Base-by-base conservation (phyloP, 805 yeast species). In the Starmerella vitae region DNA sequence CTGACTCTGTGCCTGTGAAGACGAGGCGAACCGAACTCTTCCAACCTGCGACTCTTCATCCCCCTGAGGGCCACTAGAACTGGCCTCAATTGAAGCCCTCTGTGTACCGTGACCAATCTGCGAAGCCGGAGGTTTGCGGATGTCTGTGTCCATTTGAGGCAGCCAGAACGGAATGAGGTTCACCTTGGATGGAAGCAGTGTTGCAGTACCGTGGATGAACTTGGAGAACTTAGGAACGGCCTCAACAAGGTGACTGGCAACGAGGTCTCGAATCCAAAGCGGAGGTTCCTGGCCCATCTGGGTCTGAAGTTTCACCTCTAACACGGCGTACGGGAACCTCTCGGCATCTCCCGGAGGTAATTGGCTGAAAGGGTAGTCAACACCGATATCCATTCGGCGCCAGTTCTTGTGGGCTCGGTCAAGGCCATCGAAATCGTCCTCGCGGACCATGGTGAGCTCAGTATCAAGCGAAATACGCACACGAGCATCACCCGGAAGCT, bases 231-330 rank as follows among this genome's bases (percentile, higher is more conserved):
- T 91, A 21, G 98, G 98, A 31, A 91, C 95, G 1, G 96, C 96
- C 62, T 91, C 98, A 30, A 91, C 99, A 37, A 91, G 67, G 60
- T 91, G 98, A 21, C 93, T 78, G 0, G 86, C 66, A 26, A 88
- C 86, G 59, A 91, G 70, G 49, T 88, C 94, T 50, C 91, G 72
- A 35, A 91, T 93, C 99, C 99, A 91, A 45, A 72, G 77, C 8
- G 99, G 98, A 21, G 99, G 98, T 61, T 91, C 98, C 63, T 91
- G 99, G 40, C 98, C 98, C 63, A 91, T 56, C 66, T 91, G 97
- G 3, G 99, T 91, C 63, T 91, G 98, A 47, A 91, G 70, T 63
- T 91, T 91, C 43, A 91, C 98, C 65, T 91, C 99, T 51, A 91
- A 68, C 30, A 91, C 95, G 1, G 98, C 98, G 60, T 91, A 91